Conservation (phyloP, 257 asterid species). For the Solanum tarapatanum region DNA sequence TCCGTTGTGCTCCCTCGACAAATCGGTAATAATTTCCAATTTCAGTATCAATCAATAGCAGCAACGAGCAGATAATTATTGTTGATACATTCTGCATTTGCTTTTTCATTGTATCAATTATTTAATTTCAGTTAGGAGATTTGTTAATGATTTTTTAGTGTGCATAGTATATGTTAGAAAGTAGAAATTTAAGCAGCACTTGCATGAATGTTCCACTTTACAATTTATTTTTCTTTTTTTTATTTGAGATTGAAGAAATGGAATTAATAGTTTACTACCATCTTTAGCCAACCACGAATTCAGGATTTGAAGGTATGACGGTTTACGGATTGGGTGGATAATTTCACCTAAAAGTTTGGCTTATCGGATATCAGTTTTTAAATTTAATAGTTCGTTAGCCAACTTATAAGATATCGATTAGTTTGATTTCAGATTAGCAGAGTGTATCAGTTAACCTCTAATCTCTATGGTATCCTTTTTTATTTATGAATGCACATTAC, state of each 20-base stretch:
- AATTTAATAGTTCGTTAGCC: no score
- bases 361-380: no score
- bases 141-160: background rate
- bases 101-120: background rate
- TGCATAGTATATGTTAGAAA: background rate
- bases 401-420: no score
- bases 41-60: conserved; percentile 26
- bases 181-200: background rate
- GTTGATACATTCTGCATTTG: background rate
- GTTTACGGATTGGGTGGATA: no score
- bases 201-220: background rate
- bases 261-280: background rate
- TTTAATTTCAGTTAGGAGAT: background rate
- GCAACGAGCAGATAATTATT: background rate
- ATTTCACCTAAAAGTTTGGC: no score
- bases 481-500: no score
- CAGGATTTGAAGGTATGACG: no score
- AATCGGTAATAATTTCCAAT: conserved; percentile 10
- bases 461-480: no score
- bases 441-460: no score
- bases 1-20: conserved; percentile 33
- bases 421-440: no score
- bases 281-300: background rate
- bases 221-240: background rate
- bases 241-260: background rate